Conservation (phyloP, 2,329 filamentous ascomycete genomes). For the Cytospora piceicola region DNA sequence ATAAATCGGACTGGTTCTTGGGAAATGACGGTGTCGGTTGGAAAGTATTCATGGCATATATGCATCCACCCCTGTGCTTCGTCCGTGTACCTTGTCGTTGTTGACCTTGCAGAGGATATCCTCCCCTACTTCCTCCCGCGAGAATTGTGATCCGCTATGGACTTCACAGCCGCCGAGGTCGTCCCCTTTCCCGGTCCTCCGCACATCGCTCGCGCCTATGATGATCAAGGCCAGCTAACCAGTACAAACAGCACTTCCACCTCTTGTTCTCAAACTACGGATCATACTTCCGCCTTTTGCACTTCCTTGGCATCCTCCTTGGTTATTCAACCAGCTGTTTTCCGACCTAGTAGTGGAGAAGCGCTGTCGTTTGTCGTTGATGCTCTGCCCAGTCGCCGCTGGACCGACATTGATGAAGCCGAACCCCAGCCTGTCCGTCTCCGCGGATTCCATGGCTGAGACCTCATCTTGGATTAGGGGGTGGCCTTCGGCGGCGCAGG, state of each 20-base stretch:
- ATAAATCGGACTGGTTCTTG: too few relatives aligned
- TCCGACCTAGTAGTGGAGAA: conserved; percentile 39
- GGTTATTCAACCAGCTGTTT: conserved; percentile 37
- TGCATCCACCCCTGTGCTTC: too few relatives aligned
- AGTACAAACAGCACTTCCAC: background rate
- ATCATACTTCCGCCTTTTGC: conserved; percentile 4
- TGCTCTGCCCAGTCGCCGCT: conserved; percentile 40
- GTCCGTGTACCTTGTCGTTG: background rate
- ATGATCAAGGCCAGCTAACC: background rate
- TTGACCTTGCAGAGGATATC: background rate
- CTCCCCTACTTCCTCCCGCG: background rate
- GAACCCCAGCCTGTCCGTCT: conserved; percentile 38
- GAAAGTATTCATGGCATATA: too few relatives aligned
- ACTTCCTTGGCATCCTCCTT: conserved; percentile 31
- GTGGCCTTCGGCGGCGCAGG: background rate
- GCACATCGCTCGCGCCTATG: background rate
- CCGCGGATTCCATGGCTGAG: conserved; percentile 24
- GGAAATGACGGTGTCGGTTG: too few relatives aligned
- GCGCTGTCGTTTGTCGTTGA: conserved; percentile 42
- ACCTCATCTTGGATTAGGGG: conserved; percentile 1
- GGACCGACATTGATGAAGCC: conserved; percentile 40
- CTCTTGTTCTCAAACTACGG: background rate
- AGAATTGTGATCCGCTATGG: background rate
- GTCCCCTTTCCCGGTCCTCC: background rate
- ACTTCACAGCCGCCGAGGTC: background rate